phyloP scores from a whole-genome alignment of 306 rosid species.

The Fragaria iinumae region DNA sequence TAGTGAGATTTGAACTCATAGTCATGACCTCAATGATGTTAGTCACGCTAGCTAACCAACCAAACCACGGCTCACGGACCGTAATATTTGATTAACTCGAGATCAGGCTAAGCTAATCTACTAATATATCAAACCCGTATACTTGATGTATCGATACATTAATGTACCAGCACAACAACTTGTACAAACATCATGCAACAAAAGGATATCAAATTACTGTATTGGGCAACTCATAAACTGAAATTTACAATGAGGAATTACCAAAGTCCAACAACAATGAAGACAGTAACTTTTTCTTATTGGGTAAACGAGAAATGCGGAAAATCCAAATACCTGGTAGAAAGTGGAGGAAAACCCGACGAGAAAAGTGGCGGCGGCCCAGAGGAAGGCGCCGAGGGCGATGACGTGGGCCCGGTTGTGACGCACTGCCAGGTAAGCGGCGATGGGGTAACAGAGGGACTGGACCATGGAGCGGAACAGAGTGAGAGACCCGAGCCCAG shows the following conservation, averaged over 20 bases:
- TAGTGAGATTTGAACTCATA: too few species aligned
- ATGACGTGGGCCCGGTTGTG: slow-evolving; percentile 87
- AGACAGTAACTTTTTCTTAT: background rate
- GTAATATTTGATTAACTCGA: background rate
- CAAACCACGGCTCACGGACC: too few species aligned
- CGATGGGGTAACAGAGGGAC: slow-evolving; percentile 72
- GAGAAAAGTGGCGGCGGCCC: slow-evolving; percentile 91
- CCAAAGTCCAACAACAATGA: background rate
- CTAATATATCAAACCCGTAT: too few species aligned
- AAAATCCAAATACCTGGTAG: slow-evolving; percentile 46
- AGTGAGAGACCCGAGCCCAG: slow-evolving; percentile 79
- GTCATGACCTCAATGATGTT: too few species aligned
- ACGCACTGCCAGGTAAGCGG: slow-evolving; percentile 69
- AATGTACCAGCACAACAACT: background rate
- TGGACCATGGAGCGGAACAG: slow-evolving; percentile 80
- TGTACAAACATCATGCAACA: too few species aligned
- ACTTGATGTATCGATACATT: background rate
- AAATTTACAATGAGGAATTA: background rate
- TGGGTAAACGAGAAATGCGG: background rate
- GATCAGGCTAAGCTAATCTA: background rate
- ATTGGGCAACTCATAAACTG: background rate
- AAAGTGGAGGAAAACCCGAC: slow-evolving; percentile 85
- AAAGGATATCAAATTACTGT: background rate
- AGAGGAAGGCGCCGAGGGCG: slow-evolving; percentile 82
- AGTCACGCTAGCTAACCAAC: too few species aligned